phyloP scores from a whole-genome alignment of 305 asterid species.

The Fraxinus albicans region DNA sequence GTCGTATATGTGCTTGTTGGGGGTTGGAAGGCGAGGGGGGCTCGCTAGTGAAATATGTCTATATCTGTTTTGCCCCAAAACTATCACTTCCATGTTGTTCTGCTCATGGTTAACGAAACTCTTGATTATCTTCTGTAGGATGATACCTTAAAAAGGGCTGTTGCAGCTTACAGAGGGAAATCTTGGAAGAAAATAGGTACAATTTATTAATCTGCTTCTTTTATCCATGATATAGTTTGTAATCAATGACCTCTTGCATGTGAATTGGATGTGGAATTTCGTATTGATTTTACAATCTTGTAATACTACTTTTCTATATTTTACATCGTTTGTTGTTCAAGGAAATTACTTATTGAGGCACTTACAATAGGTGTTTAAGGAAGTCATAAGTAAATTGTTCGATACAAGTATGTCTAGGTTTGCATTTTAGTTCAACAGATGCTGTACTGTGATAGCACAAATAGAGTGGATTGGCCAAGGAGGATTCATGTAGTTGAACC shows the following conservation, averaged over 20 bases:
- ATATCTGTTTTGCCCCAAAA: neutral
- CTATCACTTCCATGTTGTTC: neutral
- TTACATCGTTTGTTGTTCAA: neutral
- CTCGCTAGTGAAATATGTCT: neutral
- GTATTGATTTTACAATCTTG: conserved; percentile 18
- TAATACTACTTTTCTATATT: conserved; percentile 3
- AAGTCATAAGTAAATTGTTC: neutral
- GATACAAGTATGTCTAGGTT: neutral
- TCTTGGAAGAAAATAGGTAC: conserved; percentile 99
- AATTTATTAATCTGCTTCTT: conserved; percentile 15
- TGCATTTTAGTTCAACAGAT: neutral
- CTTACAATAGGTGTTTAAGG: neutral
- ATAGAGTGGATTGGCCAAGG: neutral
- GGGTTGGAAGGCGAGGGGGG: neutral
- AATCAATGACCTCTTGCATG: conserved; percentile 1
- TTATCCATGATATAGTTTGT: conserved; percentile 1
- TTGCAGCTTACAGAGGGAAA: conserved; percentile 77
- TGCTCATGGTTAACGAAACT: conserved; percentile 11
- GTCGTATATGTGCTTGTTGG: neutral
- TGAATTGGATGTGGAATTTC: conserved; percentile 9
- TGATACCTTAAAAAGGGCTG: conserved; percentile 75
- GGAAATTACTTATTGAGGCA: conserved; percentile 4
- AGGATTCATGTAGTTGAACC: neutral
- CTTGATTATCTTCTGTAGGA: conserved; percentile 49
- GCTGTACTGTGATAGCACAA: neutral